phyloP scores from a whole-genome alignment of 495 filamentous ascomycete genomes.

The Jackrogersella minutella region DNA sequence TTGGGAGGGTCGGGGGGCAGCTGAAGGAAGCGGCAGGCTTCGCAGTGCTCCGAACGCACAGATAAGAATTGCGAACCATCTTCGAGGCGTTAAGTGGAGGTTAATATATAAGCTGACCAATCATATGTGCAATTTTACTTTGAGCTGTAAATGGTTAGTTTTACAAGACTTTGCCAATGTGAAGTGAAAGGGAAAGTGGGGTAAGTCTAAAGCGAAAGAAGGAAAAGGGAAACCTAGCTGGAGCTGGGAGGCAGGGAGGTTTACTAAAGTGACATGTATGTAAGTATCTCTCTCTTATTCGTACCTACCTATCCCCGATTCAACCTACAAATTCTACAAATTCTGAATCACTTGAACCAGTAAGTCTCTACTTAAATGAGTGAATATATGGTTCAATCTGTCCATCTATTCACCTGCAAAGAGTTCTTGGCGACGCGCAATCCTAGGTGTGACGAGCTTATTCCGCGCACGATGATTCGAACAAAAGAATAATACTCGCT shows the following conservation, averaged over 20 bases:
- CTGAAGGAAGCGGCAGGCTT: conserved; percentile 40
- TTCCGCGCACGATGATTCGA: conserved; percentile 44
- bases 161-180: not conserved
- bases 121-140: conserved; percentile 15
- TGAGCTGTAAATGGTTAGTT: conserved; percentile 23
- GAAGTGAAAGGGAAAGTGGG: not conserved
- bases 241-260: not conserved
- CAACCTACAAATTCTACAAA: too few species aligned
- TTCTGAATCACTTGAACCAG: too few species aligned
- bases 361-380: too few species aligned
- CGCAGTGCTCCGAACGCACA: conserved; percentile 33
- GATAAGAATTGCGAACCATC: conserved; percentile 38
- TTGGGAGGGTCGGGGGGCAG: not conserved
- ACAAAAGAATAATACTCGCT: conserved; percentile 16
- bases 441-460: conserved; percentile 47
- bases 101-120: conserved; percentile 18
- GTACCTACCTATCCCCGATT: conserved; percentile 7
- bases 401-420: conserved; percentile 31
- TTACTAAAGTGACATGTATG: not conserved
- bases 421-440: conserved; percentile 48
- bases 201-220: not conserved
- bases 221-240: not conserved
- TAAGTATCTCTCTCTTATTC: not conserved
- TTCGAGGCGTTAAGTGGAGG: conserved; percentile 26
- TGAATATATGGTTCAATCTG: conserved; percentile 17